Conservation (phyloP, 371 early-diverging fungal species). For the Batrachochytrium dendrobatidis region DNA sequence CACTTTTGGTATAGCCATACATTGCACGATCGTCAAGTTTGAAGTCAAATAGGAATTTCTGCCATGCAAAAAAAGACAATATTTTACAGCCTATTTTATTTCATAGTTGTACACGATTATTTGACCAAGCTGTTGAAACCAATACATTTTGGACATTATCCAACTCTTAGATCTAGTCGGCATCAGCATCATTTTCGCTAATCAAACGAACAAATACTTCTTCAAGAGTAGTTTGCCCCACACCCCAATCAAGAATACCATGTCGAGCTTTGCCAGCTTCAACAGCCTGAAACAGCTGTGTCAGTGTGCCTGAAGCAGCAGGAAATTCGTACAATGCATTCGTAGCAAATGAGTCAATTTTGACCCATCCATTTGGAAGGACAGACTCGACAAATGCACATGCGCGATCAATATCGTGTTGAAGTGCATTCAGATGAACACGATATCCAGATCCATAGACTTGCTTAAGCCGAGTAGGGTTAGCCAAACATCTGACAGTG, state of each 20-base stretch:
- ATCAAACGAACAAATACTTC: conserved; percentile 44
- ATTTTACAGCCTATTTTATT: too few relatives aligned
- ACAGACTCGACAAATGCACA: conserved; percentile 33
- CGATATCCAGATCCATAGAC: conserved; percentile 62
- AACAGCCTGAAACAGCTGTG: conserved; percentile 42
- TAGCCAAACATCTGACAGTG: conserved; percentile 55
- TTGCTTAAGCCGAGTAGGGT: conserved; percentile 55
- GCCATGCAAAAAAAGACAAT: too few relatives aligned
- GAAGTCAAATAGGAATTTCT: too few relatives aligned
- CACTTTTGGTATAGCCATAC: too few relatives aligned
- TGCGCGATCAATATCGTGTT: conserved; percentile 18
- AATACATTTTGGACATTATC: too few relatives aligned
- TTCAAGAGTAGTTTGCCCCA: conserved; percentile 54
- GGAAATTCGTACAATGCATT: conserved; percentile 49
- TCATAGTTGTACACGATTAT: too few relatives aligned
- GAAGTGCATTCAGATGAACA: conserved; percentile 19
- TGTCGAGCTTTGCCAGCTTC: conserved; percentile 24
- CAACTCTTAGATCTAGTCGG: too few relatives aligned
- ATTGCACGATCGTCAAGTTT: too few relatives aligned
- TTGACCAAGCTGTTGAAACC: too few relatives aligned
- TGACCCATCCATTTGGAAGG: conserved; percentile 38
- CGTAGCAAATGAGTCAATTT: conserved; percentile 49
- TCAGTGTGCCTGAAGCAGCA: conserved; percentile 11
- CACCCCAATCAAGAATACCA: conserved; percentile 61
- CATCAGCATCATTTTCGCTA: too few relatives aligned